Percentiles rank a stretch among this genome's conserved stretches.
Evolutionary conservation across 2,329 filamentous ascomycete species (phyloP).

Genomic region (Pseudocercospora fuligena): DNA sequence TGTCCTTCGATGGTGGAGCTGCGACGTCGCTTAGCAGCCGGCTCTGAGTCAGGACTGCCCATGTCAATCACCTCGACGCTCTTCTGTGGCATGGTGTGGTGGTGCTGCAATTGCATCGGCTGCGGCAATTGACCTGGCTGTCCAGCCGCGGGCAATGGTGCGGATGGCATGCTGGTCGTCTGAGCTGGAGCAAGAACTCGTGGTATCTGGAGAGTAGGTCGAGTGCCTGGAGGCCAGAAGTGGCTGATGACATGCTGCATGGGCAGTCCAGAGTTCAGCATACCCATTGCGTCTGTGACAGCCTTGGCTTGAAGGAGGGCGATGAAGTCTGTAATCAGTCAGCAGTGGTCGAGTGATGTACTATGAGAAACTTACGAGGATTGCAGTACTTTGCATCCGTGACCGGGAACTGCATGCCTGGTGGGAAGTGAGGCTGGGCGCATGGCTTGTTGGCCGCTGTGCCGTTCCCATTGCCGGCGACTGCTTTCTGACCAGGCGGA

Average conservation of each 20-base stretch:
- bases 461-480: neutral
- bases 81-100: neutral
- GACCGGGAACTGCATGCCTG: slow-evolving; percentile 1
- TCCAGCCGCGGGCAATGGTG: neutral
- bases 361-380: neutral
- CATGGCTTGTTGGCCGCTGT: neutral
- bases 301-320: neutral
- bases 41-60: neutral
- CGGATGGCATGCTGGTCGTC: neutral
- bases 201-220: neutral
- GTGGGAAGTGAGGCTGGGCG: neutral
- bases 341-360: neutral
- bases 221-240: neutral
- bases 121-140: neutral
- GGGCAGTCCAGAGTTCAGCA: neutral
- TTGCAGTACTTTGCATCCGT: neutral
- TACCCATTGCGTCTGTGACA: neutral
- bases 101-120: neutral
- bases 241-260: neutral
- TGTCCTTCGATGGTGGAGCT: neutral
- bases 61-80: neutral
- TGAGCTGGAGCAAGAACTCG: neutral
- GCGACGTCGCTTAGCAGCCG: neutral
- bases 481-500: neutral
- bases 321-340: neutral